Evolutionary conservation across 1,284 basidiomycete species (phyloP).

Genomic region (Ceratobasidium sp.): DNA sequence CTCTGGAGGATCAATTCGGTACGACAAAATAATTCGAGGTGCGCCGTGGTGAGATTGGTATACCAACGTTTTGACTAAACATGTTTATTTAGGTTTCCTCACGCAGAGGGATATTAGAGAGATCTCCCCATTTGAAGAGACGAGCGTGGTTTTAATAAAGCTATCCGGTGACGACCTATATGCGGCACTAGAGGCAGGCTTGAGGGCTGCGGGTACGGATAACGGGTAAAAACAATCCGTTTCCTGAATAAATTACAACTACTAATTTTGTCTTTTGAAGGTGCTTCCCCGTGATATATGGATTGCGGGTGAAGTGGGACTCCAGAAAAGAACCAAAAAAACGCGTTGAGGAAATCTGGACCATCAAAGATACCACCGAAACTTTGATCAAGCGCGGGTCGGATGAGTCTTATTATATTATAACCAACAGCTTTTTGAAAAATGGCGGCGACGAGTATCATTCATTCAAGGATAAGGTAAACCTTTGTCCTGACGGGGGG

Average conservation of each 20-base stretch:
- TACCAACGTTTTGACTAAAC: no score
- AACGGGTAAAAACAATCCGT: conserved; percentile 73
- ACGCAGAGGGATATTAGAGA: conserved; percentile 88
- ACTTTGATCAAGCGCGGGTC: neutral
- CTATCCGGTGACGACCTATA: conserved; percentile 84
- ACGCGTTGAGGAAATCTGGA: conserved; percentile 79
- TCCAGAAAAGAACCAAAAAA: conserved; percentile 75
- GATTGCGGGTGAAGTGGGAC: conserved; percentile 89
- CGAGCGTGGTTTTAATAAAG: conserved; percentile 84
- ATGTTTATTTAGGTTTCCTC: conserved; percentile 76
- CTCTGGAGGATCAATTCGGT: conserved; percentile 86
- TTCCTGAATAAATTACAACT: no score
- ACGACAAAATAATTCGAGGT: no score
- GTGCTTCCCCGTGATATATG: conserved; percentile 89
- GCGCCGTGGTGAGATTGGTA: no score
- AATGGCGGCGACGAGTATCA: no score
- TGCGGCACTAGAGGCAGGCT: conserved; percentile 83
- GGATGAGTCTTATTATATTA: no score
- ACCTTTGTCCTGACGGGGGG: no score
- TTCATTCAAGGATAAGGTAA: no score
- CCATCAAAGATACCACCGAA: conserved; percentile 58
- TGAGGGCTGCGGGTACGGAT: conserved; percentile 89
- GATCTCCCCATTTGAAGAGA: conserved; percentile 91
- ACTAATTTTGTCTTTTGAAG: conserved; percentile 58
- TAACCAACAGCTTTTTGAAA: no score